Conservation (phyloP, 371 early-diverging fungal species). For the Lichtheimia ramosa region DNA sequence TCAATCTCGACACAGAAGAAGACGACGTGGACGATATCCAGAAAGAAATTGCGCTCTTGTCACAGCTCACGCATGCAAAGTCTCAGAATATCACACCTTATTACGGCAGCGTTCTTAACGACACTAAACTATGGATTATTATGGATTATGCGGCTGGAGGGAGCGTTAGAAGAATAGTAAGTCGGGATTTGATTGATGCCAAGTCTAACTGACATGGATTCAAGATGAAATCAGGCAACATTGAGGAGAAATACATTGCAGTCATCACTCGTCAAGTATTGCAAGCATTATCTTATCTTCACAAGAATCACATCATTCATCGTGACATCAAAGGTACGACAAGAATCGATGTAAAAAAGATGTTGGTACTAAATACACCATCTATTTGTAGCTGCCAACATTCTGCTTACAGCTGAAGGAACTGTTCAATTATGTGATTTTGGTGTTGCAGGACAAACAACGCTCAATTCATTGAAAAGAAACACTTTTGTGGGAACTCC, state of each 20-base stretch:
- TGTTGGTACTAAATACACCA: not conserved
- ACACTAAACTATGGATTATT: constrained; percentile 95
- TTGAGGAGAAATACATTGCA: constrained; percentile 88
- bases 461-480: constrained; percentile 69
- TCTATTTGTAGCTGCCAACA: constrained; percentile 74
- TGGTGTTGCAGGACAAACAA: constrained; percentile 79
- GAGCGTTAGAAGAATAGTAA: constrained; percentile 82
- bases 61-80: constrained; percentile 78
- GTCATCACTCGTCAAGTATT: constrained; percentile 88
- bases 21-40: constrained; percentile 97
- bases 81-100: constrained; percentile 93
- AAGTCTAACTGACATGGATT: not conserved
- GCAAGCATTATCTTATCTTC: constrained; percentile 87
- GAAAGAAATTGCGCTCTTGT: constrained; percentile 89
- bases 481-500: constrained; percentile 92
- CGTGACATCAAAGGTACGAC: constrained; percentile 94
- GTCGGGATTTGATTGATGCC: constrained; percentile 15
- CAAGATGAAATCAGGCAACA: constrained; percentile 81
- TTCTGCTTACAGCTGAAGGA: constrained; percentile 88
- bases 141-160: constrained; percentile 98
- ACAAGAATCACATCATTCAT: constrained; percentile 93
- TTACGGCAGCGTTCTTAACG: constrained; percentile 88
- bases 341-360: not conserved
- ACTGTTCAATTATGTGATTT: constrained; percentile 95
- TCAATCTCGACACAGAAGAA: constrained; percentile 94